These are phyloP conservation scores for Blastobotrys buckinghamii DNA, from an alignment of 1,139 yeast genomes.

Conservation along the genomic window DNA sequence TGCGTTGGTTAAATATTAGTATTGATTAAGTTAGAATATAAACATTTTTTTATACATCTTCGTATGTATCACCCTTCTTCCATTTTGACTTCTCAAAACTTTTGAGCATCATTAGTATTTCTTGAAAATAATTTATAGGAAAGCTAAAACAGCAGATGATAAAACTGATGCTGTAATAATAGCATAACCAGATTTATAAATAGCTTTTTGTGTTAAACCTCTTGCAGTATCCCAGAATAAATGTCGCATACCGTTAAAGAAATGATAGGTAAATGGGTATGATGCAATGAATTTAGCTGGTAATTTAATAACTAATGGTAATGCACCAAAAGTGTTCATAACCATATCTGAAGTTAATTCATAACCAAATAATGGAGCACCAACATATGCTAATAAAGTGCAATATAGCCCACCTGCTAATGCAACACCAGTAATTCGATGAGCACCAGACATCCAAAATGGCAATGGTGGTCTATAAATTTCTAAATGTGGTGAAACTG, in stretches of 20 bases:
- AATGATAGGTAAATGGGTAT: constrained; percentile 82
- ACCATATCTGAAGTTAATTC: constrained; percentile 56
- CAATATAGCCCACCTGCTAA: constrained; percentile 56
- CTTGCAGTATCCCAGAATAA: constrained; percentile 84
- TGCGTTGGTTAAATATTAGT: no score
- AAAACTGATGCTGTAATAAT: constrained; percentile 70
- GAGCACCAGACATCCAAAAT: constrained; percentile 70
- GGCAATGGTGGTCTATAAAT: constrained; percentile 91
- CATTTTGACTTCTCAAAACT: no score
- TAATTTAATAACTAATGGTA: constrained; percentile 59
- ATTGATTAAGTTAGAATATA: no score
- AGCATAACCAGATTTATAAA: constrained; percentile 84
- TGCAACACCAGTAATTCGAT: constrained; percentile 83
- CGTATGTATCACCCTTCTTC: no score
- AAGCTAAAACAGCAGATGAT: constrained; percentile 46
- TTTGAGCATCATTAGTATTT: no score
- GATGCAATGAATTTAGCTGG: constrained; percentile 65
- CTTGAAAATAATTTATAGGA: no score
- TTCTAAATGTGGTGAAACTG: constrained; percentile 82
- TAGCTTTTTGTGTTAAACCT: constrained; percentile 76
- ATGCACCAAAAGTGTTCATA: constrained; percentile 40
- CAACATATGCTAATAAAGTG: constrained; percentile 69
- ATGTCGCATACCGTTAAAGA: constrained; percentile 85
- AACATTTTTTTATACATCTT: no score
- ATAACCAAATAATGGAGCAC: constrained; percentile 56